Base-by-base conservation (phyloP, 2,329 filamentous ascomycete genomes). In the Aspergillus sp. region DNA sequence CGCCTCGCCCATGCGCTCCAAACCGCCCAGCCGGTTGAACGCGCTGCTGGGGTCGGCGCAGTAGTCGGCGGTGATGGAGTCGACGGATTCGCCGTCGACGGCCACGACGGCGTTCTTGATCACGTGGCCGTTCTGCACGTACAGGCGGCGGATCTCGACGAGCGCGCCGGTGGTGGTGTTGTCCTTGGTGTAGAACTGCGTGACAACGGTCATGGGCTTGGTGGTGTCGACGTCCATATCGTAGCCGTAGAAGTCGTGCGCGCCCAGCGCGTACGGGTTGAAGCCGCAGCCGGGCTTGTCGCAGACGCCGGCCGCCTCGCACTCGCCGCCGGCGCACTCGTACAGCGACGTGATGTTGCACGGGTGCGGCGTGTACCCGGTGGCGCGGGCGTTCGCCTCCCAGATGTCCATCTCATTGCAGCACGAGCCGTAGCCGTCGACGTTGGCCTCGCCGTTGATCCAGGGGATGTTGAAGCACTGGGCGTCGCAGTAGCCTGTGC, bases 211-310 rank as follows among this genome's bases (percentile, higher is more conserved):
- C 59, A 87, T 71, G 55, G 80, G 79, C 65, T 76, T 72, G 54
- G 66, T 77, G 36, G 84, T 85, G 66, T 87, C 79, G 58, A 88
- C 73, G 42, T 74, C 81, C 62, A 75, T 75, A 57, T 74, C 73
- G 1, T 76, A 71, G 54, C 84, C 85, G 73, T 85, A 88, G 76
- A 84, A 88, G 63, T 73, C 72, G 53, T 74, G 73, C 66, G 82
- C 77, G 52, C 85, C 85, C 73, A 82, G 76, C 65, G 83, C 83
- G 78, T 84, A 88, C 19, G 78, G 67, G 76, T 87, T 86, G 77
- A 83, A 87, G 64, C 86, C 84, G 64, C 85, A 88, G 25, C 85
- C 85, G 60, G 84, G 80, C 60, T 83, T 81, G 67, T 88, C 85
- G 67, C 85, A 88, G 52, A 80, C 68, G 45, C 84, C 83, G 36